Evolutionary conservation across 2,329 filamentous ascomycete genomes (phyloP).

Genomic region (Hymenoscyphus fructigenus): DNA sequence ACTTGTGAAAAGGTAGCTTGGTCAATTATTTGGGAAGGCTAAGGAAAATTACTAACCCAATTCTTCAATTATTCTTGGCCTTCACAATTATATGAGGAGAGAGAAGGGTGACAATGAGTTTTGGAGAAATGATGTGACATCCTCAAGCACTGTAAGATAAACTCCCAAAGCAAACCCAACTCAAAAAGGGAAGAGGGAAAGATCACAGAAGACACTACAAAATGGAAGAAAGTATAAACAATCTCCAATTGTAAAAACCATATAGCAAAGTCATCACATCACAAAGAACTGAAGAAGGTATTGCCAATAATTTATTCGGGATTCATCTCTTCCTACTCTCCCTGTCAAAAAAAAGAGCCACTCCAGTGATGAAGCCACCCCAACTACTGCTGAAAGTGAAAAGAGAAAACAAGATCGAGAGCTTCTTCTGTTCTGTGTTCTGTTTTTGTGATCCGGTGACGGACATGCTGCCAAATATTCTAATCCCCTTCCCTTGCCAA

Average conservation of each 20-base stretch:
- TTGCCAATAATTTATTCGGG: neutral
- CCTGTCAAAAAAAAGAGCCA: neutral
- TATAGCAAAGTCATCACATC: neutral
- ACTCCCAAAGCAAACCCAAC: no score
- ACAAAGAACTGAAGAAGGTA: neutral
- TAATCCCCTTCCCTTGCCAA: constrained; percentile 3
- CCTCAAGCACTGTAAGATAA: no score
- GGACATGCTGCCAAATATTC: constrained; percentile 11
- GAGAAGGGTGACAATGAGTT: no score
- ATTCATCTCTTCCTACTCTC: neutral
- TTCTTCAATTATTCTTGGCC: no score
- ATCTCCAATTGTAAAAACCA: no score
- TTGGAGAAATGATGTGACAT: no score
- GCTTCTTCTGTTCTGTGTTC: constrained; percentile 2
- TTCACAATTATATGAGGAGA: no score
- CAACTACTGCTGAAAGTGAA: neutral
- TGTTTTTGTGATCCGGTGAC: constrained; percentile 11
- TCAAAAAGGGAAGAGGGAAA: no score
- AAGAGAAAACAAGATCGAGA: neutral
- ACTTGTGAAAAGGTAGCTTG: no score
- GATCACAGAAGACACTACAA: no score
- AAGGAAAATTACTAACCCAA: no score
- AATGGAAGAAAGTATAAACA: neutral
- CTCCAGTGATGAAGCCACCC: neutral
- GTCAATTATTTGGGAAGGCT: no score